Evolutionary conservation across 2,329 filamentous ascomycete species (phyloP), one percentile per base, ranked within the genome.

Genomic region (Aureobasidium zeae): DNA sequence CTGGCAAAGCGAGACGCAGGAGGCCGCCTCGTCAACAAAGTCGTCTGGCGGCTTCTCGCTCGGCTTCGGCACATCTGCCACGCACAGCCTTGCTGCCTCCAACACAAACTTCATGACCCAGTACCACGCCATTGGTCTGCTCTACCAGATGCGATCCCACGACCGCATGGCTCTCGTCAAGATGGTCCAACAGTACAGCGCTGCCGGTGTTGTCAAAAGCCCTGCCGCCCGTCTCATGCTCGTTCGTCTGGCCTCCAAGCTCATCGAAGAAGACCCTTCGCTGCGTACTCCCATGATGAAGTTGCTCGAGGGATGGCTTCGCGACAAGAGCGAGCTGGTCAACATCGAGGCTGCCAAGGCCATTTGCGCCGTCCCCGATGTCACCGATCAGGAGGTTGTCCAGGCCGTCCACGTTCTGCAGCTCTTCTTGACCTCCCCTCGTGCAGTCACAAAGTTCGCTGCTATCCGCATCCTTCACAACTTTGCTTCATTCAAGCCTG

Each of bases 161-260:
- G 91, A 98, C 64, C 80, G 91, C 57, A 98, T 98, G 91, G 88
- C 91, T 16, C 69, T 98, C 55, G 89, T 96, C 49, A 98, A 98
- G 76, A 96, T 98, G 91, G 89, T 98, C n/a, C 91, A 98, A 69
- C 91, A 98, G 64, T 96, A 95, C 62, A 87, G 87, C 41, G 81
- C 82, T 42, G 78, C 87, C 12, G 91, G 91, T 47, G 86, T 86
- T 9, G 82, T 96, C 50, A 96, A 95, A 78, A 95, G 85, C 65
- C 87, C 91, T 15, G 86, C 89, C 48, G 91, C 88, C 24, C 82
- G 88, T 47, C 79, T 98, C 38, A 81, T 98, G 77, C 74, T 98
- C 20, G 91, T 98, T 44, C 78, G 91, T 54, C 69, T 98, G 52
- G 91, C 91, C 24, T 86, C 89, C 30, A 91, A 94, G 70, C 72